These are phyloP conservation scores for Dictyostelium capitatum DNA, from an alignment of 78 protist genomes.

Conservation along the genomic window DNA sequence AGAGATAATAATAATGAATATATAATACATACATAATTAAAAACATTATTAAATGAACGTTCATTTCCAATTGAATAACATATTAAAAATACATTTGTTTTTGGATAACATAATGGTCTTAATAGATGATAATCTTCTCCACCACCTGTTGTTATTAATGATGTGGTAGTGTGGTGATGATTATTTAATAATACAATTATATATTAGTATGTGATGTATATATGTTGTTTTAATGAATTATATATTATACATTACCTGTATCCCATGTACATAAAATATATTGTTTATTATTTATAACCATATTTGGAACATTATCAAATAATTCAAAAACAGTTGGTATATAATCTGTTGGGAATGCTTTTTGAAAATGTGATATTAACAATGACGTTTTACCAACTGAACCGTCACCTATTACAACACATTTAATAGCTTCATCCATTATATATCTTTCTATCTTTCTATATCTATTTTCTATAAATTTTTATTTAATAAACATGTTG, in stretches of 20 bases:
- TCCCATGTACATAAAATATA: background rate
- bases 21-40: background rate
- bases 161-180: too few species aligned
- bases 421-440: background rate
- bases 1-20: background rate
- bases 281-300: background rate
- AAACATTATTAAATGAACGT: background rate
- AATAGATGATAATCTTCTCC: background rate
- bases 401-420: slow-evolving; percentile 60
- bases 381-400: slow-evolving; percentile 91
- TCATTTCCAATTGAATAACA: background rate
- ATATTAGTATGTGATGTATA: too few species aligned
- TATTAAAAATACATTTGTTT: background rate
- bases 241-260: background rate
- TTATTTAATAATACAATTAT: too few species aligned
- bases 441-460: too few species aligned
- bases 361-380: slow-evolving; percentile 61
- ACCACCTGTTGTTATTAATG: too few species aligned
- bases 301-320: background rate
- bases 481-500: too few species aligned
- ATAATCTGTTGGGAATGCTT: background rate
- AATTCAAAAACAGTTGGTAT: background rate
- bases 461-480: too few species aligned
- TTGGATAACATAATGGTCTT: background rate
- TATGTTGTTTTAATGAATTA: too few species aligned